Base-by-base conservation (phyloP, 331 rosid species). In the Acacia pycnantha region DNA sequence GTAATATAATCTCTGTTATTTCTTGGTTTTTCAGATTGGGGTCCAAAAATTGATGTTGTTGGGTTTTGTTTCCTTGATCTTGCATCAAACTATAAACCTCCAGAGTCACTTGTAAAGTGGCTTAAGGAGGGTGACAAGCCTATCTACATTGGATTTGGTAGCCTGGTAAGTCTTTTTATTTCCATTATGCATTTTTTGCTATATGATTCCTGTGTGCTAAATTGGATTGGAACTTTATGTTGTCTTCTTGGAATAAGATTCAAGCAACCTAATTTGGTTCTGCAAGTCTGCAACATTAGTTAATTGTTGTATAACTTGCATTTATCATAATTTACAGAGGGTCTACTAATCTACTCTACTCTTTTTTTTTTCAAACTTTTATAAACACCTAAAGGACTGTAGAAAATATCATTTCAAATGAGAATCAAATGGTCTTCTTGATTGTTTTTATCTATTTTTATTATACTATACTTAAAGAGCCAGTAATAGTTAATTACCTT, bases 31-130 rank as follows among this genome's bases (percentile, higher is more conserved):
- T 85, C 93, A 96, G 98, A 96, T 90, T 96, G 99, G 99, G 99
- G 99, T 70, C 94, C 94, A 11, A 90, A 92, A 90, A 86, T 94
- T 72, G 99, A 96, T 82, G 97, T 94, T 73, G 99, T 96, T 46
- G 99, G 99, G 75, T 96, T 96, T 89, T 94, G 99, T 92, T 96
- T 96, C 91, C 99, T 96, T 81, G 99, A 96, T 89, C 98, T 96
- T 82, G 99, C 98, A 44, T 94, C 97, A 79, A 96, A 92, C 85
- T 96, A 85, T 82, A 91, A 92, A 87, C 98, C 99, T 81, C 99
- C 97, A 0, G 95, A 91, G 73, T 13, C 84, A 31, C 97, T 96
- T 31, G 85, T 89, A 72, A 90, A 91, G 82, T 96, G 99, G 99
- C 98, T 96, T 50, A 83, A 90, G 82, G 91, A 86, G 73, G 99